Conservation (phyloP, 768 basidiomycete species). For the Boletales sp. region DNA sequence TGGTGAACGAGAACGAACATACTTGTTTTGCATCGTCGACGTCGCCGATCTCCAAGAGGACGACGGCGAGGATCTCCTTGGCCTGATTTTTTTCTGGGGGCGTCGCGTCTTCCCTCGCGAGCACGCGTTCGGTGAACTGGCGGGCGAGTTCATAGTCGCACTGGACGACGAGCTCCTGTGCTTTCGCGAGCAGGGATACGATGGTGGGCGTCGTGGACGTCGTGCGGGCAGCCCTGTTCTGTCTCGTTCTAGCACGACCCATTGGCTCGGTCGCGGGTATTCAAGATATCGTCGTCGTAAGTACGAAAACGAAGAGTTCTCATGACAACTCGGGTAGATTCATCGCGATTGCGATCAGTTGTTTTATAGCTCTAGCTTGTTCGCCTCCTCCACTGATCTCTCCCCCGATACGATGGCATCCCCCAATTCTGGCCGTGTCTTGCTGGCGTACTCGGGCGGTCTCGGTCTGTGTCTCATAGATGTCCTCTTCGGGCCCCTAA, state of each 20-base stretch:
- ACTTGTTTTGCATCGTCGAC: conserved; percentile 68
- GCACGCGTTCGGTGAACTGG: conserved; percentile 64
- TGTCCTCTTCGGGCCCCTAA: neutral
- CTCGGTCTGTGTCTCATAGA: conserved; percentile 59
- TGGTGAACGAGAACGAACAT: conserved; percentile 19
- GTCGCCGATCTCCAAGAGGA: conserved; percentile 76
- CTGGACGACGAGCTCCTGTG: conserved; percentile 76
- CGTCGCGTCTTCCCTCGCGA: conserved; percentile 49
- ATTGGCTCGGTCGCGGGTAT: too few species aligned
- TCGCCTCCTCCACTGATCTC: neutral
- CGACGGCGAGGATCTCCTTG: conserved; percentile 77
- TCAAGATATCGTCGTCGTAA: too few species aligned
- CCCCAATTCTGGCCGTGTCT: conserved; percentile 70
- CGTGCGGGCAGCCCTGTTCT: conserved; percentile 16
- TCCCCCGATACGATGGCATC: conserved; percentile 12
- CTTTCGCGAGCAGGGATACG: conserved; percentile 64
- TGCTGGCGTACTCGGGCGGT: conserved; percentile 97
- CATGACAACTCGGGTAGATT: neutral
- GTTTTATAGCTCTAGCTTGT: neutral
- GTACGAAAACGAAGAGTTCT: too few species aligned
- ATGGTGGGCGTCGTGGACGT: conserved; percentile 39
- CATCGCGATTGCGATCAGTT: too few species aligned
- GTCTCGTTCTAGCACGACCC: conserved; percentile 55
- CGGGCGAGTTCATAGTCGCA: conserved; percentile 82
- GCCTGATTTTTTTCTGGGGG: conserved; percentile 57